phyloP scores from a whole-genome alignment of 345 rosid genomes.

The Gossypium ekmanianum region DNA sequence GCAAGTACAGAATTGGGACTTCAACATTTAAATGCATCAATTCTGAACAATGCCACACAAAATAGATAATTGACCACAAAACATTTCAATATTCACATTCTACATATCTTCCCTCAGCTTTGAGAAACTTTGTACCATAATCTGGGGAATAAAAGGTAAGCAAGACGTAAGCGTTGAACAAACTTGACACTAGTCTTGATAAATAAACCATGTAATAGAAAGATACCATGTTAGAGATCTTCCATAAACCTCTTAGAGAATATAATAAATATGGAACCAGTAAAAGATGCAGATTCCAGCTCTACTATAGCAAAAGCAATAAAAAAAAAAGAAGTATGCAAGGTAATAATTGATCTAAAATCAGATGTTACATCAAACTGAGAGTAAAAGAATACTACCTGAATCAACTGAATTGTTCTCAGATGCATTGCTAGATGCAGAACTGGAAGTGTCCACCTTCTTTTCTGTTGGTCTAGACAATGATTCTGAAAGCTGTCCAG shows the following conservation, averaged over 20 bases:
- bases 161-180: background rate
- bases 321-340: background rate
- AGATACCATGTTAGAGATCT: background rate
- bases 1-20: background rate
- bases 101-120: background rate
- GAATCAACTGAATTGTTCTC: slow-evolving; percentile 37
- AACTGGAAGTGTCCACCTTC: slow-evolving; percentile 23
- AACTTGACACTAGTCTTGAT: background rate
- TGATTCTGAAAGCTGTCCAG: background rate
- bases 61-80: background rate
- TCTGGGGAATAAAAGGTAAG: background rate
- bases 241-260: background rate
- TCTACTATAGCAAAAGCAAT: background rate
- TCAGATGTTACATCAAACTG: background rate
- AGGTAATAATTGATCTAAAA: slow-evolving; percentile 5
- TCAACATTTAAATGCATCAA: background rate
- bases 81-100: background rate
- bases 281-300: slow-evolving; percentile 5
- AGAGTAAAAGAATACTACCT: slow-evolving; percentile 34
- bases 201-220: background rate
- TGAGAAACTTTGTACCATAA: background rate
- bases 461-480: slow-evolving; percentile 17
- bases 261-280: background rate
- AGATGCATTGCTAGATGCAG: slow-evolving; percentile 22
- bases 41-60: background rate